phyloP scores from a whole-genome alignment of 1,284 basidiomycete genomes.

The Rugosomyces carneus region DNA sequence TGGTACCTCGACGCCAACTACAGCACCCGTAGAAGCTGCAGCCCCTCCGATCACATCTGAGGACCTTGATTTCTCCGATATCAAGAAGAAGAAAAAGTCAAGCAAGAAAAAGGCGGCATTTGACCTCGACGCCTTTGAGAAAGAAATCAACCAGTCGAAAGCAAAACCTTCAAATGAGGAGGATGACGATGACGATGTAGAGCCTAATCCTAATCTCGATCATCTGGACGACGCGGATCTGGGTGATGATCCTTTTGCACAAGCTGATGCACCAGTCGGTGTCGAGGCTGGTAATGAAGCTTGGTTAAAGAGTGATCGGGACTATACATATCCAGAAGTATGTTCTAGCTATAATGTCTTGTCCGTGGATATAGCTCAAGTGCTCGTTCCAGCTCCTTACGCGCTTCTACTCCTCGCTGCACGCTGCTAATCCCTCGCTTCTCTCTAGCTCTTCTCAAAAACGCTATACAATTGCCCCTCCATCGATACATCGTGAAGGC shows the following conservation, averaged over 20 bases:
- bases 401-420: conserved; percentile 89
- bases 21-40: conserved; percentile 31
- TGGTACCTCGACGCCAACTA: conserved; percentile 54
- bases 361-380: conserved; percentile 1
- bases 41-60: conserved; percentile 38
- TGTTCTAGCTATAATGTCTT: conserved; percentile 14
- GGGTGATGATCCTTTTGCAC: conserved; percentile 81
- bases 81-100: conserved; percentile 83
- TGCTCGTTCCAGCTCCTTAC: conserved; percentile 66
- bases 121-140: conserved; percentile 84
- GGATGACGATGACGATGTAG: conserved; percentile 59
- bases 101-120: conserved; percentile 71
- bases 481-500: conserved; percentile 88
- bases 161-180: conserved; percentile 55
- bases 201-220: conserved; percentile 60
- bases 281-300: conserved; percentile 70
- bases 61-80: conserved; percentile 77
- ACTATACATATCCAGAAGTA: conserved; percentile 93
- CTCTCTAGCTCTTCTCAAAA: conserved; percentile 78
- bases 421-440: conserved; percentile 92
- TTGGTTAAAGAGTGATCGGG: conserved; percentile 90
- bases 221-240: conserved; percentile 73
- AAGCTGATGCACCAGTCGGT: conserved; percentile 47
- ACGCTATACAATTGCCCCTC: conserved; percentile 97
- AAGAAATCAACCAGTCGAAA: conserved; percentile 72